Percentiles rank a stretch among this genome's conserved stretches.
These are phyloP conservation scores for Cynara cardunculus DNA, from an alignment of 129 eudicot genomes.

Conservation along the genomic window DNA sequence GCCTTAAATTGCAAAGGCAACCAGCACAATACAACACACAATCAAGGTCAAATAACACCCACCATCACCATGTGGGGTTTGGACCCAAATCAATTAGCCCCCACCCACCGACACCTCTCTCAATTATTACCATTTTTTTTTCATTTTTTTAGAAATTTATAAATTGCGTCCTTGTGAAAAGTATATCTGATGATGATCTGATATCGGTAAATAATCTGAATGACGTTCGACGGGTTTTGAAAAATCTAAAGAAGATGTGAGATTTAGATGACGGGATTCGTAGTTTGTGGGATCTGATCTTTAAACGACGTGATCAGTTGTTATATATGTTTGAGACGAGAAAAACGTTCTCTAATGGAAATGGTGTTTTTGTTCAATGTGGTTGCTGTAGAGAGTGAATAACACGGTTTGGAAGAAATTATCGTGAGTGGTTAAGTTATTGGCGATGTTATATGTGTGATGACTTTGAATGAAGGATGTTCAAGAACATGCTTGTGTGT, in stretches of 20 bases:
- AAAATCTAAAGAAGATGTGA: neutral
- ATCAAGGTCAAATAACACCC: neutral
- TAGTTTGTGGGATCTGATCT: neutral
- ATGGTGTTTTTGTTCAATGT: no score
- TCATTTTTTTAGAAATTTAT: neutral
- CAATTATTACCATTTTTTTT: neutral
- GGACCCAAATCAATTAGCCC: neutral
- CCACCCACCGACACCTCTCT: constrained; percentile 20
- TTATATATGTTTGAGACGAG: neutral
- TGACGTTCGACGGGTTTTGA: no score
- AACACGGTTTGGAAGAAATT: neutral
- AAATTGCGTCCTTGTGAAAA: no score
- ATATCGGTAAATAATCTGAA: no score
- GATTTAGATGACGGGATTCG: neutral
- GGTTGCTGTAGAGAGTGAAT: neutral
- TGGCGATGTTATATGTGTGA: neutral
- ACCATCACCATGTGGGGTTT: constrained; percentile 19
- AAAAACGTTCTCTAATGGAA: no score
- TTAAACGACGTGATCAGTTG: neutral
- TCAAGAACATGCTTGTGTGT: neutral
- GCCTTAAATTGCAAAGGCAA: neutral
- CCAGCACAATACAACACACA: neutral
- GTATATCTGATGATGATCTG: neutral
- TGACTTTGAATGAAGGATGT: neutral
- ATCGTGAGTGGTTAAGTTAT: neutral